These are phyloP conservation scores for Ophiocordyceps polyrhachis-furcata DNA, from an alignment of 2,329 filamentous ascomycete genomes.

Conservation along the genomic window DNA sequence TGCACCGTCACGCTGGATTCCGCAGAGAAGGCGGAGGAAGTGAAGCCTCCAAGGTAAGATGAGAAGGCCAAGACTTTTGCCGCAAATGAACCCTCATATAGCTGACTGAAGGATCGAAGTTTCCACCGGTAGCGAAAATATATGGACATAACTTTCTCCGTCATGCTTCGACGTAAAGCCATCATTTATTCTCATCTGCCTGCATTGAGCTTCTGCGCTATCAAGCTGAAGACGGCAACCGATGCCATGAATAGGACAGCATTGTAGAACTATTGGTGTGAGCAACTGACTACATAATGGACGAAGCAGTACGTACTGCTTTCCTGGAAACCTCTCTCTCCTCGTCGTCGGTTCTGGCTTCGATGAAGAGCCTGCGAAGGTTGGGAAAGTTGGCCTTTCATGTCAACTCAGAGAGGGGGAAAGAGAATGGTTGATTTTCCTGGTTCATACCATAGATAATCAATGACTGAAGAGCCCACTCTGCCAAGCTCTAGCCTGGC, in stretches of 20 bases:
- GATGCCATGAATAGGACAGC: constrained; percentile 93
- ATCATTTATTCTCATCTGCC: constrained; percentile 11
- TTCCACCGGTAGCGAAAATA: too few species aligned
- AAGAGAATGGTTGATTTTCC: not conserved
- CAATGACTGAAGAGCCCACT: not conserved
- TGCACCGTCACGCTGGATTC: too few species aligned
- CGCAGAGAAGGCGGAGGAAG: too few species aligned
- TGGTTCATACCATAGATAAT: not conserved
- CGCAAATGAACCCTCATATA: too few species aligned
- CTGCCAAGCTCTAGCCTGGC: not conserved
- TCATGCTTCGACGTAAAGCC: too few species aligned
- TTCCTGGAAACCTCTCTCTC: constrained; percentile 87
- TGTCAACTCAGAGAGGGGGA: not conserved
- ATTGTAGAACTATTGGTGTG: constrained; percentile 67
- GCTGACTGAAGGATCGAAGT: too few species aligned
- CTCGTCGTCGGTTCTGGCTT: constrained; percentile 80
- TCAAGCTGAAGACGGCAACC: constrained; percentile 80
- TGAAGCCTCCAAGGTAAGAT: too few species aligned
- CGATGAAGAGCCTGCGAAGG: constrained; percentile 86
- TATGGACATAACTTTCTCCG: too few species aligned
- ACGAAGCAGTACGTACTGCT: constrained; percentile 71
- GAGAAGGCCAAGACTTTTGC: too few species aligned
- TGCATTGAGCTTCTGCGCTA: constrained; percentile 69
- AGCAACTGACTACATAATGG: not conserved
- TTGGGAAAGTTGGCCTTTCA: constrained; percentile 69